A percentile compares a stretch with the other conserved stretches of the same genome.
phyloP scores from a whole-genome alignment of 345 rosid species.

The Acer yangbiense region DNA sequence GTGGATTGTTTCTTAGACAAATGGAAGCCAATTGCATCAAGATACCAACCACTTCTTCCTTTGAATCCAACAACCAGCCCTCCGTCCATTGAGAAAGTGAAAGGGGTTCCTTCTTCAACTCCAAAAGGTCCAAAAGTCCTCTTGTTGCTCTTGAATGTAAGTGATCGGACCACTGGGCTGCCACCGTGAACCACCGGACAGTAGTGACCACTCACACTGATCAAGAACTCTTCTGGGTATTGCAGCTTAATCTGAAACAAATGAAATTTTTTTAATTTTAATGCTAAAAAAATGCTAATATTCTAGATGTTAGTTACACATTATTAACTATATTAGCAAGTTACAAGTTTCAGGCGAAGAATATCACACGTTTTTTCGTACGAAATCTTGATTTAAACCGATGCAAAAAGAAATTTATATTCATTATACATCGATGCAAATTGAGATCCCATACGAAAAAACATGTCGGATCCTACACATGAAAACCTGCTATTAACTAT shows the following conservation, averaged over 20 bases:
- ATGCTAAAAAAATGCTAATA: neutral
- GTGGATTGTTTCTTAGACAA: conserved; percentile 46
- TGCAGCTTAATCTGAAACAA: conserved; percentile 62
- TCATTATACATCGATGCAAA: too few species aligned
- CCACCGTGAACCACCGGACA: conserved; percentile 59
- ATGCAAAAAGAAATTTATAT: too few species aligned
- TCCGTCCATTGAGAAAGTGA: conserved; percentile 56
- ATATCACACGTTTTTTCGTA: too few species aligned
- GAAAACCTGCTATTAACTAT: too few species aligned
- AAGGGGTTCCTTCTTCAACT: conserved; percentile 74
- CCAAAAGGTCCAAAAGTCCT: conserved; percentile 72
- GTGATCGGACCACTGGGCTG: conserved; percentile 66
- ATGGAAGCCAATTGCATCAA: conserved; percentile 68
- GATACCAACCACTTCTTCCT: conserved; percentile 75
- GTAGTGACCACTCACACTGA: conserved; percentile 60
- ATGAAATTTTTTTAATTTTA: neutral
- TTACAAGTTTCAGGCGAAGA: too few species aligned
- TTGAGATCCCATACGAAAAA: too few species aligned
- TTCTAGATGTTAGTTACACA: neutral
- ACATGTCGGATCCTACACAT: too few species aligned
- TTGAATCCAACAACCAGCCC: conserved; percentile 60
- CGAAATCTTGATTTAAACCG: too few species aligned
- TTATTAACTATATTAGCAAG: too few species aligned
- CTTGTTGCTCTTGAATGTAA: conserved; percentile 64
- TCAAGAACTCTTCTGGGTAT: conserved; percentile 68